phyloP scores from a whole-genome alignment of 1,284 basidiomycete species.

The Tylopilus sp. region DNA sequence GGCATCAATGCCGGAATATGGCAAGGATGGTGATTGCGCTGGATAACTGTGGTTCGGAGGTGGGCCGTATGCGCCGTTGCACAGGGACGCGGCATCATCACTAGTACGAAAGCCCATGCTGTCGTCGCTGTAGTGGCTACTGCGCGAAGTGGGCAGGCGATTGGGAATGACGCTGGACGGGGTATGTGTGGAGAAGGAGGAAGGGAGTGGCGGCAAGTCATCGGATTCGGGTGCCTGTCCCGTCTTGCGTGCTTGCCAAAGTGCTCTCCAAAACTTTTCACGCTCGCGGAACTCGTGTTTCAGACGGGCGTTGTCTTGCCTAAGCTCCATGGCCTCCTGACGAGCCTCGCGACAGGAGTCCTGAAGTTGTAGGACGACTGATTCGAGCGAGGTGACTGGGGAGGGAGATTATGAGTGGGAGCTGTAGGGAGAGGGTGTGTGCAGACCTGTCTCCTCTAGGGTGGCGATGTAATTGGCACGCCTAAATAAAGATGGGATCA shows the following conservation, averaged over 20 bases:
- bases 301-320: slow-evolving; percentile 61
- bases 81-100: slow-evolving; percentile 44
- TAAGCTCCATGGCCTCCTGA: slow-evolving; percentile 53
- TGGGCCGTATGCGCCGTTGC: slow-evolving; percentile 42
- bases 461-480: slow-evolving; percentile 82
- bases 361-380: slow-evolving; percentile 75
- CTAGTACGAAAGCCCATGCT: slow-evolving; percentile 41
- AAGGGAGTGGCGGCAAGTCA: slow-evolving; percentile 52
- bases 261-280: slow-evolving; percentile 65
- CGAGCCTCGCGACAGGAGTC: slow-evolving; percentile 70
- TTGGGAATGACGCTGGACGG: slow-evolving; percentile 20
- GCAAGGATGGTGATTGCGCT: slow-evolving; percentile 46
- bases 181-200: slow-evolving; percentile 36
- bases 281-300: slow-evolving; percentile 62
- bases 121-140: slow-evolving; percentile 40
- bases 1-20: slow-evolving; percentile 42
- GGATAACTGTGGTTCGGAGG: slow-evolving; percentile 39
- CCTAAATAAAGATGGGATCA: slow-evolving; percentile 49
- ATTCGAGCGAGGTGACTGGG: slow-evolving; percentile 70
- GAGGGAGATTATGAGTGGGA: slow-evolving; percentile 17
- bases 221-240: slow-evolving; percentile 52
- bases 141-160: slow-evolving; percentile 31
- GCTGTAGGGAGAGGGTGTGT: slow-evolving; percentile 16
- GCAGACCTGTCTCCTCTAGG: slow-evolving; percentile 78
- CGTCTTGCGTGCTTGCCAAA: slow-evolving; percentile 58